Evolutionary conservation across 2,329 filamentous ascomycete species (phyloP).

Genomic region (Proliferodiscus dingleyae): DNA sequence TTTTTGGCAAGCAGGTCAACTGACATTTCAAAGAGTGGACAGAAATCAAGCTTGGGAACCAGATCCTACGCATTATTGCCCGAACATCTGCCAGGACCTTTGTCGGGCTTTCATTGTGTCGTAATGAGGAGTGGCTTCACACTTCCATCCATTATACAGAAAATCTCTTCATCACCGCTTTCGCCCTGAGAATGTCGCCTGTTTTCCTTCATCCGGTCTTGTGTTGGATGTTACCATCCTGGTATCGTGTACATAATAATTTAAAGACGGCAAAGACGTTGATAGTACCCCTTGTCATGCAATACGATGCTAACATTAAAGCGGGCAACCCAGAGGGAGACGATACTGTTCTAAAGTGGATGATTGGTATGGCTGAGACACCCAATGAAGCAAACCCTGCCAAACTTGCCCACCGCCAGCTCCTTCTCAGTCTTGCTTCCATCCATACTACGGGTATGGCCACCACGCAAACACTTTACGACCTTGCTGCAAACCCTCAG

Average conservation of each 20-base stretch:
- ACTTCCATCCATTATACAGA: too few species aligned
- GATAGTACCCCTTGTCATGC: background rate
- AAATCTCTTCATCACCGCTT: too few species aligned
- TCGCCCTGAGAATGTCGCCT: too few species aligned
- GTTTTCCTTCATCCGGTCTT: too few species aligned
- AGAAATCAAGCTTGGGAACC: too few species aligned
- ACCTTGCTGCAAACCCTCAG: constrained; percentile 37
- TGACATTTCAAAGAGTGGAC: background rate
- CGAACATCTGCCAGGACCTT: too few species aligned
- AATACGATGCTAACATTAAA: background rate
- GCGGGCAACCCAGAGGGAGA: background rate
- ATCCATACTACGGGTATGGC: constrained; percentile 27
- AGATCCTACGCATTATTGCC: too few species aligned
- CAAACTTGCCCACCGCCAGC: background rate
- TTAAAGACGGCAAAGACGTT: too few species aligned
- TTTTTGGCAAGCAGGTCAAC: background rate
- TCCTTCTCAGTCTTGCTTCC: background rate
- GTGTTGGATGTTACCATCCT: too few species aligned
- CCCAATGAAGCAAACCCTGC: background rate
- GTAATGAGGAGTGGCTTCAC: too few species aligned
- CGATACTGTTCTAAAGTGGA: background rate
- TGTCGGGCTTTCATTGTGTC: too few species aligned
- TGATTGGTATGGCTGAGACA: background rate
- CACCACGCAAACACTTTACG: constrained; percentile 35
- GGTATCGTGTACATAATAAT: too few species aligned